These are phyloP conservation scores for Choanephora cucurbitarum DNA, from an alignment of 371 early-diverging fungal genomes.

Conservation along the genomic window DNA sequence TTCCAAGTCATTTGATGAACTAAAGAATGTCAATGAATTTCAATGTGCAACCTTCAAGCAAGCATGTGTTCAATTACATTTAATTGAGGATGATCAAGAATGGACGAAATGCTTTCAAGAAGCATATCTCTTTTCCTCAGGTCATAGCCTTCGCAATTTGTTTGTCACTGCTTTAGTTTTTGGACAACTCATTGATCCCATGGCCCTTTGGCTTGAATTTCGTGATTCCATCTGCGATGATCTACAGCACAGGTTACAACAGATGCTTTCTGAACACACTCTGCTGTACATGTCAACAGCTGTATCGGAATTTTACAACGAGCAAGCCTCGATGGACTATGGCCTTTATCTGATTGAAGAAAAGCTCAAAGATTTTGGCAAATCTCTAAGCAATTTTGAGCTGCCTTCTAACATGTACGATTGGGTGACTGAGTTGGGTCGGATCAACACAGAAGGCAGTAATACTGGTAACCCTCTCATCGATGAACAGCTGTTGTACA, in stretches of 20 bases:
- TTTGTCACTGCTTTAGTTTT: constrained; percentile 1
- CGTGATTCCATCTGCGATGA: constrained; percentile 1
- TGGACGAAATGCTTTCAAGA: constrained; percentile 11
- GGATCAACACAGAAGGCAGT: too few relatives aligned
- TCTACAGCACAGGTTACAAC: background rate
- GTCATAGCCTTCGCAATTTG: background rate
- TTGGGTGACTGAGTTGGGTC: too few relatives aligned
- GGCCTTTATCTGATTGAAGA: too few relatives aligned
- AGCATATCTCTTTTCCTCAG: background rate
- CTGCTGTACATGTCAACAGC: too few relatives aligned
- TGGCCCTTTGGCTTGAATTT: background rate
- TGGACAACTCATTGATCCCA: background rate
- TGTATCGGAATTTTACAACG: too few relatives aligned
- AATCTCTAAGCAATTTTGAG: too few relatives aligned
- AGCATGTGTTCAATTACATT: background rate
- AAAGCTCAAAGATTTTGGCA: too few relatives aligned
- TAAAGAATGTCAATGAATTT: constrained; percentile 1
- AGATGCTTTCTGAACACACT: too few relatives aligned
- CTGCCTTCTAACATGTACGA: too few relatives aligned
- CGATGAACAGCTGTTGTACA: too few relatives aligned
- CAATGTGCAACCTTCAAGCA: constrained; percentile 5
- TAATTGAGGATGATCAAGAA: constrained; percentile 8
- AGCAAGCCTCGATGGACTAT: too few relatives aligned
- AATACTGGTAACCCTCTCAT: too few relatives aligned
- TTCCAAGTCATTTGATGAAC: background rate